Percentiles rank a stretch among this genome's conserved stretches.
Evolutionary conservation across 345 rosid species (phyloP).

Genomic region (Salix purpurea): DNA sequence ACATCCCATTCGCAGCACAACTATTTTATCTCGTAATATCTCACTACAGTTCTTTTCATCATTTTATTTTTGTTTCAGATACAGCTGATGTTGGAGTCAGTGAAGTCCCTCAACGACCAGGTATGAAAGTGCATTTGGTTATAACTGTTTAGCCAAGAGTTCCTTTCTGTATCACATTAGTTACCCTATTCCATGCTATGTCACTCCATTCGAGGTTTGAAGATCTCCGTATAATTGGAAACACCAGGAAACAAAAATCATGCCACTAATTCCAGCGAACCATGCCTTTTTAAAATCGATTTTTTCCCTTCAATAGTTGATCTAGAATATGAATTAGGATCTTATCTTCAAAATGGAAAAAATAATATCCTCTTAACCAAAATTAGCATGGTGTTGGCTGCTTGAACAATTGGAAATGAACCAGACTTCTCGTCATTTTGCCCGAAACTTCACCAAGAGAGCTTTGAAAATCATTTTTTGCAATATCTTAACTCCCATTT

Average conservation of each 20-base stretch:
- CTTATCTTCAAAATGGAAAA: too few species aligned
- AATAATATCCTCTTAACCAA: too few species aligned
- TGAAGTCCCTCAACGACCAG: slow-evolving; percentile 37
- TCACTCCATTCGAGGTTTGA: background rate
- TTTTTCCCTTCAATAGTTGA: background rate
- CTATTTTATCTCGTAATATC: too few species aligned
- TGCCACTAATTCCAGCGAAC: too few species aligned
- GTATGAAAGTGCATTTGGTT: slow-evolving; percentile 18
- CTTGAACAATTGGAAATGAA: too few species aligned
- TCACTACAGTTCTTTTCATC: too few species aligned
- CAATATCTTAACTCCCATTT: background rate
- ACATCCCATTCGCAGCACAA: too few species aligned
- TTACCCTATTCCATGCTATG: background rate
- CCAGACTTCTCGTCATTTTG: too few species aligned
- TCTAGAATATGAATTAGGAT: background rate
- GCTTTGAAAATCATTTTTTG: background rate
- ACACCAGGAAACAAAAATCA: too few species aligned
- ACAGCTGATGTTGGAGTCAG: slow-evolving; percentile 27
- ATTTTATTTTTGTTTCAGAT: slow-evolving; percentile 22
- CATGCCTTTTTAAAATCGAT: background rate
- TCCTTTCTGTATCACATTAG: background rate
- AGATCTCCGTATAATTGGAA: too few species aligned
- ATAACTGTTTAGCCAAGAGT: background rate
- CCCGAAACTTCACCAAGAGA: too few species aligned
- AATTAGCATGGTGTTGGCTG: too few species aligned